Percentiles rank a stretch among this genome's conserved stretches.
Conservation (phyloP, 2,329 filamentous ascomycete species). For the Claviceps digitariae region DNA sequence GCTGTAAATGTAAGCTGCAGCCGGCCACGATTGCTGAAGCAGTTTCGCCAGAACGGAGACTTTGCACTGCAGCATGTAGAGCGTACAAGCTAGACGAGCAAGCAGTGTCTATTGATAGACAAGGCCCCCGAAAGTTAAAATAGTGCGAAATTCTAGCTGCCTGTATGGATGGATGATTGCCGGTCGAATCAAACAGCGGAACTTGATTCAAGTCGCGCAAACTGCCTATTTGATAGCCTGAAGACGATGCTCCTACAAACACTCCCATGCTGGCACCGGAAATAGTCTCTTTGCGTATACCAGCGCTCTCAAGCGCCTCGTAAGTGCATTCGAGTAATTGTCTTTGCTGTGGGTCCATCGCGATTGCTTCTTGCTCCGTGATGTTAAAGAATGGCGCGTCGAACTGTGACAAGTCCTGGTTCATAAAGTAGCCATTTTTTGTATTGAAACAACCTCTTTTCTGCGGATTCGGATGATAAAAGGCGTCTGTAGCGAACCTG, state of each 20-base stretch:
- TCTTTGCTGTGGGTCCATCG: constrained; percentile 42
- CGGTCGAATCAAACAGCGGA: constrained; percentile 38
- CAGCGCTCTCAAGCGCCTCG: constrained; percentile 39
- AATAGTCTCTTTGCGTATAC: constrained; percentile 31
- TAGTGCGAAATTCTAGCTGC: constrained; percentile 41
- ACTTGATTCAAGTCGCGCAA: constrained; percentile 30
- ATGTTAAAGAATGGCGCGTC: constrained; percentile 39
- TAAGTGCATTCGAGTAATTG: constrained; percentile 38
- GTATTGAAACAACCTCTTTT: constrained; percentile 25
- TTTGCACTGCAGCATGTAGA: constrained; percentile 36
- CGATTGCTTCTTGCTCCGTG: constrained; percentile 33
- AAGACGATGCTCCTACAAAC: constrained; percentile 25
- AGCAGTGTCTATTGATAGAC: constrained; percentile 37
- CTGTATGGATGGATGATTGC: constrained; percentile 36
- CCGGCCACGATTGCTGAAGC: constrained; percentile 32
- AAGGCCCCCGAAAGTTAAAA: constrained; percentile 40
- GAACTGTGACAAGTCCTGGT: constrained; percentile 32
- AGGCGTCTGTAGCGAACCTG: constrained; percentile 11
- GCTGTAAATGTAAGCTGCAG: constrained; percentile 33
- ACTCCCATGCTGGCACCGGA: constrained; percentile 35
- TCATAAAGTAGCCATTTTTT: constrained; percentile 26
- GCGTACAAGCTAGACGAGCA: constrained; percentile 38
- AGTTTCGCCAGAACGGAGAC: constrained; percentile 32
- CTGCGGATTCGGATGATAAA: constrained; percentile 28
- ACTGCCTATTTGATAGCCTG: constrained; percentile 27